Evolutionary conservation across 306 rosid genomes (phyloP).

Genomic region (Fragaria iinumae): DNA sequence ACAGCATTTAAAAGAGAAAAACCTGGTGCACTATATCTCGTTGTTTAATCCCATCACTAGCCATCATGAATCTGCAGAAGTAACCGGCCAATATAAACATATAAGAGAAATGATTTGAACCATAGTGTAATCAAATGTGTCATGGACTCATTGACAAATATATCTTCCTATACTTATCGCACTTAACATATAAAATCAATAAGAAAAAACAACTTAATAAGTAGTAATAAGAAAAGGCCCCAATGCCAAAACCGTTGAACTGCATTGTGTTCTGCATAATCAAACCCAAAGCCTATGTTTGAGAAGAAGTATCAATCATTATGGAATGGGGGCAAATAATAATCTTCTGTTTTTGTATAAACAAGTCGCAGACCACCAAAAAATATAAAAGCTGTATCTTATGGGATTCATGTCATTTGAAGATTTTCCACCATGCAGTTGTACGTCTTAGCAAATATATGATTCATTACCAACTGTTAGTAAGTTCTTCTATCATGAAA

Average conservation of each 20-base stretch:
- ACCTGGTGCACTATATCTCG: constrained; percentile 72
- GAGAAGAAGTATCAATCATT: background rate
- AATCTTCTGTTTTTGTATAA: background rate
- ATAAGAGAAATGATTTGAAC: constrained; percentile 29
- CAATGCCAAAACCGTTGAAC: background rate
- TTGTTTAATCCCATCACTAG: constrained; percentile 92
- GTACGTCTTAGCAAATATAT: background rate
- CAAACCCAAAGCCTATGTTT: background rate
- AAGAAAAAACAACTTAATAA: no score
- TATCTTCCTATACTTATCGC: constrained; percentile 12
- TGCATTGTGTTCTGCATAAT: background rate
- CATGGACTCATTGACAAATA: background rate
- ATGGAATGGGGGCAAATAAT: background rate
- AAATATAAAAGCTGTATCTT: background rate
- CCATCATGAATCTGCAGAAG: constrained; percentile 83
- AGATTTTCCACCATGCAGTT: background rate
- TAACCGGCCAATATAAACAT: constrained; percentile 24
- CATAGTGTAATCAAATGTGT: constrained; percentile 1
- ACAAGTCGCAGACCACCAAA: background rate
- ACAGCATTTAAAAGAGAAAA: constrained; percentile 6
- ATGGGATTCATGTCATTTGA: background rate
- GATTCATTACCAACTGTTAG: background rate
- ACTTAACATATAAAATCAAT: background rate
- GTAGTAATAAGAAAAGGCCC: background rate
- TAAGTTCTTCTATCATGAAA: no score